Evolutionary conservation across 805 yeast species (phyloP).

Genomic region (Myxozyma lipomycoides): DNA sequence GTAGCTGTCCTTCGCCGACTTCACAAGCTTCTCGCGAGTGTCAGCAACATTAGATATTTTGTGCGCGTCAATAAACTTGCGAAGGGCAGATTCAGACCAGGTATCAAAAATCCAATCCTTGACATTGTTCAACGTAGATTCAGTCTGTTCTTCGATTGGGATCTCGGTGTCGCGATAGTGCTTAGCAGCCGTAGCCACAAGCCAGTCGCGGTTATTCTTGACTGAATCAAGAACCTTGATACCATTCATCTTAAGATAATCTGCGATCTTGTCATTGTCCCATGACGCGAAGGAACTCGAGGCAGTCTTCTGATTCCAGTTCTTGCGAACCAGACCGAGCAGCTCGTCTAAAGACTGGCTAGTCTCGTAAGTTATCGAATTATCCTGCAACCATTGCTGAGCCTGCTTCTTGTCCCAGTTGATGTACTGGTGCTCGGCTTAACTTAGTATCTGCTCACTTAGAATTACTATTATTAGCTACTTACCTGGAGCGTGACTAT

Average conservation of each 20-base stretch:
- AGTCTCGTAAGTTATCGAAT: conserved; percentile 8
- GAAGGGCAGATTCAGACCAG: conserved; percentile 23
- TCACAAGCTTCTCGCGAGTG: conserved; percentile 14
- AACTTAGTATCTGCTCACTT: neutral
- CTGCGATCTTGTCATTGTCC: conserved; percentile 14
- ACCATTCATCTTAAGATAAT: conserved; percentile 14
- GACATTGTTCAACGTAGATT: conserved; percentile 5
- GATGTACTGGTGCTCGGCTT: conserved; percentile 8
- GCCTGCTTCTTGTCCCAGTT: conserved; percentile 38
- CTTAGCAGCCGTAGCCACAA: conserved; percentile 8
- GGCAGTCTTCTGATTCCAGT: conserved; percentile 19
- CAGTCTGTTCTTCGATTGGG: conserved; percentile 1
- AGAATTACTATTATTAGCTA: neutral
- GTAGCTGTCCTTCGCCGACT: conserved; percentile 20
- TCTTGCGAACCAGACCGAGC: conserved; percentile 21
- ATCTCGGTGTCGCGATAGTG: conserved; percentile 9
- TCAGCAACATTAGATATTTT: conserved; percentile 11
- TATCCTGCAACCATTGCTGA: conserved; percentile 18
- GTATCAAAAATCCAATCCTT: conserved; percentile 21
- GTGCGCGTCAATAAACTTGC: conserved; percentile 15
- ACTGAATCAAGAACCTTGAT: conserved; percentile 10
- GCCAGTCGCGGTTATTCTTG: conserved; percentile 21
- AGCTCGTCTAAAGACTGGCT: conserved; percentile 20
- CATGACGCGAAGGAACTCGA: conserved; percentile 19
- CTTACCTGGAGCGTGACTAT: neutral